phyloP scores from a whole-genome alignment of 805 yeast genomes.

The Debaryomyces hansenii region DNA sequence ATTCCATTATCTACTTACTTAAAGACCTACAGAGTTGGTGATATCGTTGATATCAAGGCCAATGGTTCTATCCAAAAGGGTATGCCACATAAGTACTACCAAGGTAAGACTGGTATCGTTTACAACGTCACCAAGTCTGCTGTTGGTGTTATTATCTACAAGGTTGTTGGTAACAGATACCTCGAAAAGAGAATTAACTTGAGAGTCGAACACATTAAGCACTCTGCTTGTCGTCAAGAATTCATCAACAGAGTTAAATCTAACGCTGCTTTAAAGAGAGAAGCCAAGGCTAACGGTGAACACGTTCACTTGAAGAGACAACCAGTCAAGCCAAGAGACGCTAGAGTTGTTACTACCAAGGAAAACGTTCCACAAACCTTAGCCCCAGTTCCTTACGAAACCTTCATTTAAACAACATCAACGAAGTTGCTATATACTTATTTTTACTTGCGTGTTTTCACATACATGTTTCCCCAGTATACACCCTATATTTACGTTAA shows the following conservation, averaged over 20 bases:
- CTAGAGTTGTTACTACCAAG: constrained; percentile 79
- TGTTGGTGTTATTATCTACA: constrained; percentile 97
- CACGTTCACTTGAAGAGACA: constrained; percentile 94
- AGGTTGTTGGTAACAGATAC: constrained; percentile 99
- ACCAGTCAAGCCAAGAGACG: constrained; percentile 96
- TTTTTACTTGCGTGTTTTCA: not conserved
- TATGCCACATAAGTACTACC: constrained; percentile 98
- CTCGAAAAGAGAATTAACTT: constrained; percentile 97
- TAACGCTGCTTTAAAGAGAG: constrained; percentile 90
- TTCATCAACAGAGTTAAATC: constrained; percentile 97
- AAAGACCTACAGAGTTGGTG: constrained; percentile 98
- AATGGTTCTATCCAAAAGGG: constrained; percentile 99
- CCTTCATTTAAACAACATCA: constrained; percentile 74
- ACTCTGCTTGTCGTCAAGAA: constrained; percentile 99
- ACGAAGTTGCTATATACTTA: not conserved
- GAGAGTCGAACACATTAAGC: constrained; percentile 98
- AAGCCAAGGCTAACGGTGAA: constrained; percentile 94
- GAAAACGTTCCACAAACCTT: constrained; percentile 91
- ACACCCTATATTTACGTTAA: constrained; percentile 4
- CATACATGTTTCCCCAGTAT: not conserved
- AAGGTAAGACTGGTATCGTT: constrained; percentile 99
- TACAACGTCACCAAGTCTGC: constrained; percentile 98
- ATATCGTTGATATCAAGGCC: constrained; percentile 98
- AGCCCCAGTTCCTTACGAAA: constrained; percentile 99
- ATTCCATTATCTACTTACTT: constrained; percentile 94